Evolutionary conservation across 306 rosid genomes (phyloP), one percentile per base, ranked within the genome.

Genomic region (Rosa multiflora): DNA sequence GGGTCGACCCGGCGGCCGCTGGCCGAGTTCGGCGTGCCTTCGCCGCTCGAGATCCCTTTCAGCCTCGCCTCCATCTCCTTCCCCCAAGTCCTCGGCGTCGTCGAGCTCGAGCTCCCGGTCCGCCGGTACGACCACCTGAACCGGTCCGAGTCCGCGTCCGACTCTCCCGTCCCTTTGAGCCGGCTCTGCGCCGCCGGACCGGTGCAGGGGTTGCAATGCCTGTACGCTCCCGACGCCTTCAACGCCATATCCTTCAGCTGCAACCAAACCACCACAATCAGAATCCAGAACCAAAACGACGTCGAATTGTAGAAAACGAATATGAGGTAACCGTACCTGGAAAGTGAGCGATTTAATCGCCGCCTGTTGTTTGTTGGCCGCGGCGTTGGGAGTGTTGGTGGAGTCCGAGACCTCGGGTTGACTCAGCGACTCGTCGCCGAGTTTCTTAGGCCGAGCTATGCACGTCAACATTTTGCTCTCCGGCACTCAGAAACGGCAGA

Each of bases 51-150:
- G 68, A 93, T 93, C 74, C 98, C 98, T 62, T 93, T 93, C 81
- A 93, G 87, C 87, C 98, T 85, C 76, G 94, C 91, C 62, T 93
- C 98, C 98, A 93, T 87, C 79, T 93, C 98, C 85, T 93, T 93
- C 52, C 98, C 98, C 98, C 98, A 93, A 9, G 81, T 79, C 87
- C 85, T 86, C 80, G 94, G 88, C 72, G 86, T 87, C 82, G 92
- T 78, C 71, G 97, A 93, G 85, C 85, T 91, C 32, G 93, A 93
- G 79, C 97, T 93, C 73, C 94, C 94, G 4, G 88, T 89, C 39
- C 98, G 82, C 85, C 89, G 78, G 85, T 89, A 91, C 55, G 93
- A 92, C 95, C 91, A 90, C 66, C 91, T 80, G 83, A 90, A 86
- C 74, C 92, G 82, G 72, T 93, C 98, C 4, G 97, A 91, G 0